phyloP scores from a whole-genome alignment of 1,284 basidiomycete genomes.

The Vanrija pseudolonga region DNA sequence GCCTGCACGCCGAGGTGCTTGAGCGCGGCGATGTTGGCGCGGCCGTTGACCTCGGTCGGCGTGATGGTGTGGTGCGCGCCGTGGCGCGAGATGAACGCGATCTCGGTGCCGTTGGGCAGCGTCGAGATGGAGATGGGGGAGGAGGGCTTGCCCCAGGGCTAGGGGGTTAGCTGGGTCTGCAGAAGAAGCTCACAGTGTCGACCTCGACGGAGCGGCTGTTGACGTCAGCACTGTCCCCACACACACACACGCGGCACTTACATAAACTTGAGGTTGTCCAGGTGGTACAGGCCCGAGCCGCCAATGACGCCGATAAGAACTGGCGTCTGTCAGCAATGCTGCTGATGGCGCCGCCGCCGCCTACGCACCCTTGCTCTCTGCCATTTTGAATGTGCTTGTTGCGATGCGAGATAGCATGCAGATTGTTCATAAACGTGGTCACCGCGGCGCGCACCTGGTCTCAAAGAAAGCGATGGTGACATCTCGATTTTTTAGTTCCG shows the following conservation, averaged over 20 bases:
- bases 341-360: too few relatives aligned
- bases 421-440: neutral
- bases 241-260: conserved; percentile 42
- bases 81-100: conserved; percentile 92
- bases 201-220: conserved; percentile 58
- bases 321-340: conserved; percentile 41
- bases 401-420: neutral
- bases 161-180: neutral
- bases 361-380: conserved; percentile 8
- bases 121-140: conserved; percentile 85
- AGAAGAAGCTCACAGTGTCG: conserved; percentile 39
- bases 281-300: conserved; percentile 79
- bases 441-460: neutral
- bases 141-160: conserved; percentile 93
- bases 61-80: conserved; percentile 68
- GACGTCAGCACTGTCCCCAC: conserved; percentile 4
- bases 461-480: too few relatives aligned
- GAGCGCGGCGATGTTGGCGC: conserved; percentile 93
- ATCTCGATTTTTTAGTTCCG: too few relatives aligned
- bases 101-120: conserved; percentile 68
- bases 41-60: conserved; percentile 72
- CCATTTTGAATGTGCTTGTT: conserved; percentile 1
- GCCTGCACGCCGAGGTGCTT: conserved; percentile 86
- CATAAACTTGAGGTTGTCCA: conserved; percentile 81
- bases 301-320: conserved; percentile 80